Percentiles rank a stretch among this genome's conserved stretches.
phyloP scores from a whole-genome alignment of 1,284 basidiomycete species.

The Cryptococcus sp. region DNA sequence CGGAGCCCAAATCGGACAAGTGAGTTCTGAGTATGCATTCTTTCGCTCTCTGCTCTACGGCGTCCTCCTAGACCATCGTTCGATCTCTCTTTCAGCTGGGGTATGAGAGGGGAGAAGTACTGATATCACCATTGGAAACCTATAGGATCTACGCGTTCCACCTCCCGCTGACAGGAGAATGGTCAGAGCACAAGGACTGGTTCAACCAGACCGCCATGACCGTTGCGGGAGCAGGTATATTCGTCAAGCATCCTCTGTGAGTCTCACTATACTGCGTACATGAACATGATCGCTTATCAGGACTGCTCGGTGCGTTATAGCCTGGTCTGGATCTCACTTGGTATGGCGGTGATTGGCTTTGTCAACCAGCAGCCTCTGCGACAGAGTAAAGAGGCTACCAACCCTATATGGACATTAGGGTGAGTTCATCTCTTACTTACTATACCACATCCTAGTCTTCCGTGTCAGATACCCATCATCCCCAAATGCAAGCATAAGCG shows the following conservation, averaged over 20 bases:
- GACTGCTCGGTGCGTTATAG: slow-evolving; percentile 16
- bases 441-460: background rate
- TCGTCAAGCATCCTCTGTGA: slow-evolving; percentile 50
- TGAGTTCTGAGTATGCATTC: slow-evolving; percentile 18
- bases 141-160: slow-evolving; percentile 45
- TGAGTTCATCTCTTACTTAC: slow-evolving; percentile 21
- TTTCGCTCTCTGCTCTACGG: background rate
- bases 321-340: slow-evolving; percentile 43
- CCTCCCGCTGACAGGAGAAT: slow-evolving; percentile 42
- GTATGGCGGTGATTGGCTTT: slow-evolving; percentile 35
- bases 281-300: slow-evolving; percentile 1
- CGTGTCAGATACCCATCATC: background rate
- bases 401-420: slow-evolving; percentile 43
- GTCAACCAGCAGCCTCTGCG: slow-evolving; percentile 44
- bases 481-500: background rate
- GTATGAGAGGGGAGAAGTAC: background rate
- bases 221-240: slow-evolving; percentile 50
- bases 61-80: background rate
- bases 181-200: slow-evolving; percentile 43
- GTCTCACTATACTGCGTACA: slow-evolving; percentile 12
- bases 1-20: slow-evolving; percentile 45
- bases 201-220: slow-evolving; percentile 44
- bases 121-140: background rate
- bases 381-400: slow-evolving; percentile 35
- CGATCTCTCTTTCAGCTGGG: background rate